Base-by-base conservation (phyloP, 768 basidiomycete species). In the Boletus pseudo-olivaceus region DNA sequence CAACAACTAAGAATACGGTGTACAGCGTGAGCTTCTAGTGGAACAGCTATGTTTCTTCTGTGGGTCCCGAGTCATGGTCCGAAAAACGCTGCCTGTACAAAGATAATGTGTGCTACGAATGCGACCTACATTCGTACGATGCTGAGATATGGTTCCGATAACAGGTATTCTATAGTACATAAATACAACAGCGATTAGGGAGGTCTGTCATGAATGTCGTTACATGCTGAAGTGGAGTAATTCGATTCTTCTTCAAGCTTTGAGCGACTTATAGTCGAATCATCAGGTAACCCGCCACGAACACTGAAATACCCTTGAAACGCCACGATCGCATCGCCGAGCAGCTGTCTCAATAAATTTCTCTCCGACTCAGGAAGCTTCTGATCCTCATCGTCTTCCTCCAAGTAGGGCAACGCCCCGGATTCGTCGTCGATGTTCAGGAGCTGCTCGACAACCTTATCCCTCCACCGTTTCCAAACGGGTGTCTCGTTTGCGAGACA, bases 11-110 rank as follows among this genome's bases (percentile, higher is more conserved):
- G 19, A 70, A 62, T 15, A 68, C 59, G 15, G 69, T 72, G 37
- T 61, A 62, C 37, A 55, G 39, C 8, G 62, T 70, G 43, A 55
- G 51, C 29, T 68, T 70, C 29, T 72, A 62, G 56, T 20, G 44
- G 35, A 35, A 17, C 4, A 15, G 20, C 10, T 26, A 38, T 29
- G n/a, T 15, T 41, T 6, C 14, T 35, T 42, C 45, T 8, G 8
- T 23, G 20, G 30, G 17, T 35, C 14, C 35, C 8, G 11, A 17
- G 47, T 32, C 32, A 7, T 34, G 32, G 20, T 55, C 27, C 7
- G 17, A 45, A 50, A 20, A 44, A n/a, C 2, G 9, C 32, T 5
- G 17, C 19, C 15, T 37, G 29, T 37, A 30, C 39, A 20, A 38
- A 14, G n/a, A 5, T 23, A 17, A 17, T 5, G 5, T 4, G 20